Base-by-base conservation (phyloP, 306 rosid species). In the Vachellia collinsii region DNA sequence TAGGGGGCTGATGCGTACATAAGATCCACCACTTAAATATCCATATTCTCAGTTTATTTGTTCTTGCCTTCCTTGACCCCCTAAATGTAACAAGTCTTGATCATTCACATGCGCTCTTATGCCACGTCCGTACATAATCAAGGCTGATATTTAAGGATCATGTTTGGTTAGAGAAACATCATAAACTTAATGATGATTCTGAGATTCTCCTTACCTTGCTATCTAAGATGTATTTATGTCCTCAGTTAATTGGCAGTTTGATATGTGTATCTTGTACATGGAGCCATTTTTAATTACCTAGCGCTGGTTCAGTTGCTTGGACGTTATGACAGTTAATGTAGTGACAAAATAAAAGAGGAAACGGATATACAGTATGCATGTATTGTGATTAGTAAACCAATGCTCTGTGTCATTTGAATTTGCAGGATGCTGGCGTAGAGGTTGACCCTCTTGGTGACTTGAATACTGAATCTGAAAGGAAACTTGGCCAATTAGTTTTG, bases 371-470 rank as follows among this genome's bases (percentile, higher is more conserved):
- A 72, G 25, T 67, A 37, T 73, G 36, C 23, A 12, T 77, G 68
- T 79, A 75, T 59, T 58, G 61, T 73, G 61, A 34, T 29, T 34
- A 74, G 59, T 83, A 77, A 68, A 17, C 9, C 16, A 12, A 41
- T 43, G 4, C 47, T 7, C 67, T 38, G 39, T 58, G 39, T 58
- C 48, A n/a, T 74, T 79, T 74, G 54, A 77, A 23, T 73, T 82
- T 81, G 78, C 84, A 96, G 99, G 97, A 92, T 64, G 97, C 84
- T 84, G 99, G 98, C 44, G 67, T 88, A 19, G 97, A 92, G 64
- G 80, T 93, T 46, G 99, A 96, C 70, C 98, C 99, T 48, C 80
- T 89, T 79, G 97, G 98, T 42, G 99, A 96, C 84, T 89, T 96
- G 62, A 96, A 90, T 77, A 96, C 99, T 8, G 98, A 96, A 83